Base-by-base conservation (phyloP, 2,329 filamentous ascomycete genomes). In the Chrysoporthe puriensis region DNA sequence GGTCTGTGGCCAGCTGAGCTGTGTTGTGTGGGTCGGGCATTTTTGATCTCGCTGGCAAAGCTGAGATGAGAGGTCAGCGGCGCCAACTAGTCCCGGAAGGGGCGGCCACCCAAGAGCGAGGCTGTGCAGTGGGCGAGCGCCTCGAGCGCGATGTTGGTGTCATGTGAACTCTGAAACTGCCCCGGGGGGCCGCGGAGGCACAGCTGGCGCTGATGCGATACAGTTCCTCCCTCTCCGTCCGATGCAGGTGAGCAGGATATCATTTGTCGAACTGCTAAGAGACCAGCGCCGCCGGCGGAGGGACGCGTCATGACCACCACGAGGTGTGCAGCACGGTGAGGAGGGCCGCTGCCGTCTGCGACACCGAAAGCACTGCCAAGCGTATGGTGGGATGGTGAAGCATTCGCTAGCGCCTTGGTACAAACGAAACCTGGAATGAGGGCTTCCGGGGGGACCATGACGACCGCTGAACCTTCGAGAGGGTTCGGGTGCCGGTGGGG, bases 321-420 rank as follows among this genome's bases (percentile, higher is more conserved):
- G 36, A 40, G 9, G 36, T 6, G 36, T 7, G 26, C 48, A 52
- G 21, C 21, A 52, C 48, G 26, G 26, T 26, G 26, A 26, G 26
- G 26, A 26, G 26, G 2, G 26, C 26, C 36, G 36, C 9, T 9
- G 36, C 9, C 36, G 36, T 40, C 36, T 40, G 36, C 9, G 36
- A 32, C 50, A 32, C 18, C 14, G 13, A 26, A 26, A 26, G 26
- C 11, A 32, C 16, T 54, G 50, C 26, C 26, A 54, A 54, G 50
- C 26, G 32, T 34, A 26, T 54, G 50, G 50, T 26, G 26, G 32
- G 26, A 5, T 16, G 26, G 16, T 14, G 26, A 34, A 3, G 26
- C 50, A 54, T 32, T 32, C 32, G 50, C 50, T 54, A 26, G 50
- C 50, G 50, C 50, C 50, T 54, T 54, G 50, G 50, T 54, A 34